Evolutionary conservation across 768 basidiomycete genomes (phyloP), one percentile per base, ranked within the genome.

Genomic region (Termitomyces sp.): DNA sequence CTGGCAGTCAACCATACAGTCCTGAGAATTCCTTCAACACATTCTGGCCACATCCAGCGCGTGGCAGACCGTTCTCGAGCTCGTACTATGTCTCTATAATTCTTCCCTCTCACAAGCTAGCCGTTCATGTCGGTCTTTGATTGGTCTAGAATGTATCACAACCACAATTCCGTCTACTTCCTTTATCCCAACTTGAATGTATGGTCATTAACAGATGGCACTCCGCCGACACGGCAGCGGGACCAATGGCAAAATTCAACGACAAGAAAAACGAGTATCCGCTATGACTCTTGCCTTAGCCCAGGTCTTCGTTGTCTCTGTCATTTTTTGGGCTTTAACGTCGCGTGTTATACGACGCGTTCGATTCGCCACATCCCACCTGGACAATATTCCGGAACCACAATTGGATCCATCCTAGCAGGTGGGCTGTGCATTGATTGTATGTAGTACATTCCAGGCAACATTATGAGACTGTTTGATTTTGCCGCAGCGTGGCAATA

Each of bases 61-160:
- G 4, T 36, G 23, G 16, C 23, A 48, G 47, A 48, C 33, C 22
- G 33, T 16, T 48, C 47, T 36, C 22, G 47, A 36, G 10, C 33
- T 25, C 33, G 10, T 10, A 18, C 33, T 25, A 23, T 10, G 22
- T 15, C 23, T 7, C 16, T 36, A 36, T 48, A n/a, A n/a, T 15
- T 22, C 32, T 11, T 5, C 10, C 18, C 22, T n/a, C 20, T 23
- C 22, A n/a, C n/a, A 22, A 12, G 11, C 2, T 18, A 7, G n/a
- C 27, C 29, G 27, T 10, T 18, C n/a, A 20, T 45, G 11, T 31
- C 29, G 32, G 7, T 15, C 10, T 29, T 12, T 16, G 16, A 5
- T 48, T 7, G 23, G 33, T 49, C 48, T 49, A 38, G 48, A 49
- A 49, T 49, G 48, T 49, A 49, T 27, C 35, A 49, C 33, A 49